Evolutionary conservation across 2,329 filamentous ascomycete genomes (phyloP).

Genomic region (Fusarium nanum): DNA sequence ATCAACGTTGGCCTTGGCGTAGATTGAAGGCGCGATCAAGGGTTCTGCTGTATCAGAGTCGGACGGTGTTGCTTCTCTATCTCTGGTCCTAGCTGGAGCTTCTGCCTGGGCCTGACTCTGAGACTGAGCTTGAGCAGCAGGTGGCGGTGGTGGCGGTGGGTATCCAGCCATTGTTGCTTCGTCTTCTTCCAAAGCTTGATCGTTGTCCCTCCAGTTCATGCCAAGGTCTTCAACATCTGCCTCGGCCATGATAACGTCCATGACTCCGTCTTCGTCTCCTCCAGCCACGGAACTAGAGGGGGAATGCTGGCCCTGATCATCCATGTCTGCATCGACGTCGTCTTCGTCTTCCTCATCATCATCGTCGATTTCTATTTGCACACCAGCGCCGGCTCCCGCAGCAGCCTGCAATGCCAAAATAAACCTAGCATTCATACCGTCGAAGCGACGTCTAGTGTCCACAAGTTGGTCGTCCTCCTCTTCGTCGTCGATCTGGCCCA

Average conservation of each 20-base stretch:
- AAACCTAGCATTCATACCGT: conserved; percentile 53
- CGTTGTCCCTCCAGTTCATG: conserved; percentile 65
- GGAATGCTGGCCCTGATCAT: conserved; percentile 52
- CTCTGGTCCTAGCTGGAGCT: conserved; percentile 57
- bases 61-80: conserved; percentile 74
- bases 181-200: conserved; percentile 77
- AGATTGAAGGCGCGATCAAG: conserved; percentile 70
- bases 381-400: conserved; percentile 44
- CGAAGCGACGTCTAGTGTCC: conserved; percentile 49
- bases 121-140: conserved; percentile 62
- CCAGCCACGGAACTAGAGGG: conserved; percentile 50
- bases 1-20: conserved; percentile 73
- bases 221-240: conserved; percentile 60
- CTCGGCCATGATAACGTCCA: conserved; percentile 70
- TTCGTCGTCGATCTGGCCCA: conserved; percentile 56
- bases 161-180: conserved; percentile 84
- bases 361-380: conserved; percentile 48
- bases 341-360: conserved; percentile 51
- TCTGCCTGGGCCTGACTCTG: conserved; percentile 59
- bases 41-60: conserved; percentile 77
- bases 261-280: conserved; percentile 63
- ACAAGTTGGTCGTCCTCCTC: conserved; percentile 63
- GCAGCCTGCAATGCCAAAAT: conserved; percentile 54
- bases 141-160: conserved; percentile 69
- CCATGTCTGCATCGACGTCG: conserved; percentile 59